A percentile compares a stretch with the other conserved stretches of the same genome.
These are phyloP conservation scores for Monosporascus sp. DNA, from an alignment of 2,329 filamentous ascomycete genomes.

Conservation along the genomic window DNA sequence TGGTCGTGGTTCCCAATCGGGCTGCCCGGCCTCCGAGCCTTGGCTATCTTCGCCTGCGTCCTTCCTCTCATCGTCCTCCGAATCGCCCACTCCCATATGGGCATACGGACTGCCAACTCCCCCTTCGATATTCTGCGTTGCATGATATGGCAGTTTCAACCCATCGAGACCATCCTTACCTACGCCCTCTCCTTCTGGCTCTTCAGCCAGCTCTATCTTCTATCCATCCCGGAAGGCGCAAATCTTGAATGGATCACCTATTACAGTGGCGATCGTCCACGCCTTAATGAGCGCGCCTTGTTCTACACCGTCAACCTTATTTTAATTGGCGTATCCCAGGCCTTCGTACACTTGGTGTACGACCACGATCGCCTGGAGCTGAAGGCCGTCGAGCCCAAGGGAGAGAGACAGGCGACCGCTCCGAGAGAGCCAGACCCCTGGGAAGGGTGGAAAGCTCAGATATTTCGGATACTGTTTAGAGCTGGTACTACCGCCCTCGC, in stretches of 20 bases:
- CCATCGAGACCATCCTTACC: conserved; percentile 66
- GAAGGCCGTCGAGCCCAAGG: conserved; percentile 27
- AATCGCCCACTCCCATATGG: conserved; percentile 76
- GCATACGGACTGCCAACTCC: conserved; percentile 65
- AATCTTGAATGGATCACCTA: conserved; percentile 70
- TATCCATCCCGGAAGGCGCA: conserved; percentile 54
- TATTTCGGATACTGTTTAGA: conserved; percentile 24
- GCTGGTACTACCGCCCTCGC: conserved; percentile 27
- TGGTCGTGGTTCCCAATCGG: conserved; percentile 87
- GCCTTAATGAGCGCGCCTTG: conserved; percentile 80
- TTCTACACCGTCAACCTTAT: conserved; percentile 70
- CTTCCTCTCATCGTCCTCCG: conserved; percentile 79
- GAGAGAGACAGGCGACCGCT: conserved; percentile 14
- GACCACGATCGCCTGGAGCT: conserved; percentile 68
- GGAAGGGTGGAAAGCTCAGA: conserved; percentile 37
- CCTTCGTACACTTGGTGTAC: conserved; percentile 60
- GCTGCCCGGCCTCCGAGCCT: conserved; percentile 65
- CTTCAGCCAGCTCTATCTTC: conserved; percentile 78
- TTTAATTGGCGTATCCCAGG: conserved; percentile 64
- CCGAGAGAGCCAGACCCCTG: conserved; percentile 10
- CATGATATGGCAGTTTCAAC: conserved; percentile 52
- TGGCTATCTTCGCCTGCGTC: conserved; percentile 70
- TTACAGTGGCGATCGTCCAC: conserved; percentile 64
- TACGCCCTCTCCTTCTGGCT: conserved; percentile 74
- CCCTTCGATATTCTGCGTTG: conserved; percentile 58